A percentile compares a stretch with the other conserved stretches of the same genome.
These are phyloP conservation scores for Solanum virginianum DNA, from an alignment of 257 asterid species.

Conservation along the genomic window DNA sequence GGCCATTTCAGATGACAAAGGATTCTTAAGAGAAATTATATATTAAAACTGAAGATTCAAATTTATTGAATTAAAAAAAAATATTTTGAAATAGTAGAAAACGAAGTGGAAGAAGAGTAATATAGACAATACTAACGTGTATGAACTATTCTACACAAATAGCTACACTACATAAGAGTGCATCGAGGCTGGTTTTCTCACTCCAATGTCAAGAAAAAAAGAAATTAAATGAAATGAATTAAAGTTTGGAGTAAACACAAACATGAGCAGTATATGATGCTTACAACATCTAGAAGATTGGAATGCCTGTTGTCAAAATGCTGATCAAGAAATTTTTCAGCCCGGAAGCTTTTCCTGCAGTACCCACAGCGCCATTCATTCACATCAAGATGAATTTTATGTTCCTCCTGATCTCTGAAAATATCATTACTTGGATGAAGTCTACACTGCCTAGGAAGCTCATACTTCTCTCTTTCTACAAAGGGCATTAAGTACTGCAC, in stretches of 20 bases:
- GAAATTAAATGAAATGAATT: background rate
- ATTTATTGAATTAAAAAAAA: background rate
- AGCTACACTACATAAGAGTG: background rate
- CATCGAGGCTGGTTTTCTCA: background rate
- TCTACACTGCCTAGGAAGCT: constrained; percentile 53
- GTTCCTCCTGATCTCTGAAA: constrained; percentile 89
- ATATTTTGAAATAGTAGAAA: background rate
- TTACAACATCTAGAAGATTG: constrained; percentile 74
- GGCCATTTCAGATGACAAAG: background rate
- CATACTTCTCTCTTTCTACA: constrained; percentile 54
- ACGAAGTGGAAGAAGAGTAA: background rate
- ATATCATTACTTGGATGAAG: constrained; percentile 74
- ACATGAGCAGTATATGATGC: background rate
- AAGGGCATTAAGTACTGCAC: constrained; percentile 81
- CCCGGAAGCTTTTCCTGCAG: constrained; percentile 77
- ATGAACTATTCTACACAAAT: background rate
- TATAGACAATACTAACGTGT: background rate
- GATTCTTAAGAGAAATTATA: background rate
- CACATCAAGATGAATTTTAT: constrained; percentile 66
- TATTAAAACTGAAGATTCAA: background rate
- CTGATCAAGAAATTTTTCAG: constrained; percentile 75
- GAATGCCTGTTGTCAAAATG: constrained; percentile 89
- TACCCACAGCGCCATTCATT: constrained; percentile 91
- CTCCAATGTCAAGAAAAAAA: background rate
- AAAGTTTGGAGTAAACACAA: background rate